Conservation (phyloP, 2,329 filamentous ascomycete genomes). For the Epichloe brachyelytri region DNA sequence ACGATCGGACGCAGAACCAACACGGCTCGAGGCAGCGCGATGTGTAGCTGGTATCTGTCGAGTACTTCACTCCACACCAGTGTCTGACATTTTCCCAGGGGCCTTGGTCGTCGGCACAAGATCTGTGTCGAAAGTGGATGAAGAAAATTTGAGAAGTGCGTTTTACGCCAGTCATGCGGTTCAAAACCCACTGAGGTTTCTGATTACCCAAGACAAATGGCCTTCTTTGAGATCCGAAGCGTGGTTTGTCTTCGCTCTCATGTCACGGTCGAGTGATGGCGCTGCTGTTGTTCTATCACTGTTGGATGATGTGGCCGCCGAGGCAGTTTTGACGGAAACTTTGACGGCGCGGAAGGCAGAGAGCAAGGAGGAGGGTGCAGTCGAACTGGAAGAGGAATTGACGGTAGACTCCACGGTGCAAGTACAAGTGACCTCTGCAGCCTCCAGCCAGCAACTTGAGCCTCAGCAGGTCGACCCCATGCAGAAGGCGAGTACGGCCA, state of each 20-base stretch:
- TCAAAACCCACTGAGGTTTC: constrained; percentile 31
- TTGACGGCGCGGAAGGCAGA: constrained; percentile 29
- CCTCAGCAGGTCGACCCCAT: constrained; percentile 34
- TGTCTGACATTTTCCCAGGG: constrained; percentile 18
- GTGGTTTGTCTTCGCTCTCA: constrained; percentile 49
- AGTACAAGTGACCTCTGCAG: not conserved
- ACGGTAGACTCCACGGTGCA: constrained; percentile 13
- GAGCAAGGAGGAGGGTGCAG: constrained; percentile 5
- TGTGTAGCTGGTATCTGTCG: constrained; percentile 40
- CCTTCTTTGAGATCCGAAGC: constrained; percentile 45
- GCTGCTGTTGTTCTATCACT: constrained; percentile 30
- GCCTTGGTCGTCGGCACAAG: constrained; percentile 2
- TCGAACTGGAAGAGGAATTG: constrained; percentile 7
- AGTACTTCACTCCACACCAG: constrained; percentile 33
- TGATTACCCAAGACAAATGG: constrained; percentile 46
- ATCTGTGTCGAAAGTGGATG: not conserved
- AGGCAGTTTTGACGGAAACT: constrained; percentile 30
- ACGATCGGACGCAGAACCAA: constrained; percentile 33
- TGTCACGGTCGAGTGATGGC: constrained; percentile 39
- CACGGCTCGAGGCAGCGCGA: constrained; percentile 46
- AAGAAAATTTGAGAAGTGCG: constrained; percentile 11
- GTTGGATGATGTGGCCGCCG: constrained; percentile 29
- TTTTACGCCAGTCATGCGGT: constrained; percentile 37
- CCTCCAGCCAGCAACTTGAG: constrained; percentile 25
- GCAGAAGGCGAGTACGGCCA: constrained; percentile 31